Evolutionary conservation across 306 rosid genomes (phyloP), one percentile per base, ranked within the genome.

Genomic region (Prunus mume): DNA sequence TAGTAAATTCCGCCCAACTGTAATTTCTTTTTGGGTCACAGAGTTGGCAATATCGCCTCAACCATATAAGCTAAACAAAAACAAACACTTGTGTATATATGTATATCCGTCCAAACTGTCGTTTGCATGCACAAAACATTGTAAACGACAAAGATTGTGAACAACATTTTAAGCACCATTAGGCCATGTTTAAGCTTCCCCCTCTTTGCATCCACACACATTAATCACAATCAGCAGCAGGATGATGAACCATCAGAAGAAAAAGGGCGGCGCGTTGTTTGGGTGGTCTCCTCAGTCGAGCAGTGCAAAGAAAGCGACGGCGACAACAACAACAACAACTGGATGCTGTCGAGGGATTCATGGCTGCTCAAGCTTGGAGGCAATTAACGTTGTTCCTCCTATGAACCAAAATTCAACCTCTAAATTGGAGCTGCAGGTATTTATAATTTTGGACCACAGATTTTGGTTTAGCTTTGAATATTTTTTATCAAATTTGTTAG

Each of bases 301-400:
- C 50, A 28, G 20, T 0, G 75, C 19, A 50, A 72, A 57, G 20
- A 43, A 68, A 62, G 65, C 2, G 38, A 38, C 12, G 20, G 28
- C 30, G 68, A 41, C 84, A 11, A 69, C 71, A 28, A 75, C 69
- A 18, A n/a, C 11, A 22, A 55, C 68, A 7, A 9, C 27, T 15
- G 84, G 92, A 55, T 84, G 86, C 75, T 87, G 92, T 76, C 76
- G 84, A 66, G 86, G 86, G 18, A 69, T 84, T 17, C 60, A 67
- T 55, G 70, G 64, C 32, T 85, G 85, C 69, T 79, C 70, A 75
- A 82, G 74, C 12, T 78, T 72, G 76, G 84, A 82, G n/a, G 87
- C 93, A 6, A 58, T 80, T 25, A 8, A 45, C 25, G 46, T 60
- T 25, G 45, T 83, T 32, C 72, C 90, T 10, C 72, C 90, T 10